Evolutionary conservation across 257 asterid genomes (phyloP), one percentile per base, ranked within the genome.

Genomic region (Solanum sejunctum): DNA sequence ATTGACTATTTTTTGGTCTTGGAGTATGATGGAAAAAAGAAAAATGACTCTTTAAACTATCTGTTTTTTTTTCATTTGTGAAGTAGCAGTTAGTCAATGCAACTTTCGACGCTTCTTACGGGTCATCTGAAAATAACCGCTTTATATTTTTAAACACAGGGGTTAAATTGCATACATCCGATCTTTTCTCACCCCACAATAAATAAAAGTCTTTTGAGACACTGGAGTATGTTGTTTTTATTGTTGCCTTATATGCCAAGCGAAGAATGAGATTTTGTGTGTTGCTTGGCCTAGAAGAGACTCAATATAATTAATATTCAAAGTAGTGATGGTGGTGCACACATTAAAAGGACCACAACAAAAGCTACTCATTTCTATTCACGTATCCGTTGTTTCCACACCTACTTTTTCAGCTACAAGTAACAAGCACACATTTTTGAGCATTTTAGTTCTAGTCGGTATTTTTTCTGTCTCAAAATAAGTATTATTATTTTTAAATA

Each of bases 231-330:
- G n/a, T n/a, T n/a, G n/a, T n/a, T n/a, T n/a, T n/a, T n/a, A n/a
- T n/a, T n/a, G n/a, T n/a, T 45, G 36, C n/a, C 21, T n/a, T 43
- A 71, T 41, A 41, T 71, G 32, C 18, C 58, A n/a, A 47, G 81
- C 21, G 21, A 73, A 61, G 60, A 73, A 73, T 21, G 43, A 4
- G 21, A 39, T 12, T 81, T 3, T 39, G 49, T 82, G 61, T 49
- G 82, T 73, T 84, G 84, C 86, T 84, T 87, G 84, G 55, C 45
- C 86, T 45, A 84, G 51, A 85, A 73, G 89, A 85, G 43, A 85
- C 18, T 73, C 20, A 41, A 81, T 36, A 84, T 81, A 61, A 84
- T 84, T 86, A 17, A 15, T 66, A 28, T 66, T 87, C 16, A 56
- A 77, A 66, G 36, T 63, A 51, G 85, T 69, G 73, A 23, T 56